phyloP scores from a whole-genome alignment of 495 filamentous ascomycete species.

The Corynascus novoguineensis region DNA sequence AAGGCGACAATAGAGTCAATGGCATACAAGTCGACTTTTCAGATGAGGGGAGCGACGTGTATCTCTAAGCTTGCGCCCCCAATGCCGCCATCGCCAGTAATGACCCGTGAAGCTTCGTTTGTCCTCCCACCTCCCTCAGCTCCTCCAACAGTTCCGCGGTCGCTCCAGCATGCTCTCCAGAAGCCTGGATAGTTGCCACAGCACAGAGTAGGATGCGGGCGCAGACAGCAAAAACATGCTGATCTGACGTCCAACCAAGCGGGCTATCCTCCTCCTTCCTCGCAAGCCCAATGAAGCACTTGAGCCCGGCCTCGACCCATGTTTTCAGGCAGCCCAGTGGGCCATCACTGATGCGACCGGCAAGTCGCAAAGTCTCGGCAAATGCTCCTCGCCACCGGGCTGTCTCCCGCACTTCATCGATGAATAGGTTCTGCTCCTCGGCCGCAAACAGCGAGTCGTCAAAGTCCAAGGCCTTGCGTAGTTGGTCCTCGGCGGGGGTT shows the following conservation, averaged over 20 bases:
- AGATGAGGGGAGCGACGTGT: neutral
- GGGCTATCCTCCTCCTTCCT: conserved; percentile 55
- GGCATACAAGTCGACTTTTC: neutral
- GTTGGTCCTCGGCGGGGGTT: conserved; percentile 40
- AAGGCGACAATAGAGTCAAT: neutral
- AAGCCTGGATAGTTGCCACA: conserved; percentile 22
- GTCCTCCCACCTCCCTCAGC: conserved; percentile 25
- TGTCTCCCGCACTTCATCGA: conserved; percentile 70
- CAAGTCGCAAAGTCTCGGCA: conserved; percentile 18
- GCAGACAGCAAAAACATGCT: conserved; percentile 64
- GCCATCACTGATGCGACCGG: neutral
- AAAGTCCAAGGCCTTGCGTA: conserved; percentile 50
- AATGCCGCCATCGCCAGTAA: conserved; percentile 28
- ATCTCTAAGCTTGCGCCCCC: neutral
- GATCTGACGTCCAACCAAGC: conserved; percentile 67
- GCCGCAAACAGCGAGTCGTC: conserved; percentile 73
- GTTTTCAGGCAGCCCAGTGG: conserved; percentile 20
- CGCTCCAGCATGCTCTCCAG: neutral
- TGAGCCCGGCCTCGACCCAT: conserved; percentile 58
- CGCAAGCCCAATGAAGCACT: conserved; percentile 39
- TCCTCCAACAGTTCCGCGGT: conserved; percentile 23
- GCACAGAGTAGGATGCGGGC: conserved; percentile 53
- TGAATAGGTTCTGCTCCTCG: conserved; percentile 87
- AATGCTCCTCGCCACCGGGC: conserved; percentile 57
- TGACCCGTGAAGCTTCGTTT: conserved; percentile 29